A percentile compares a stretch with the other conserved stretches of the same genome.
These are phyloP conservation scores for Chalaropsis ovoidea DNA, from an alignment of 2,329 filamentous ascomycete genomes.

Conservation along the genomic window DNA sequence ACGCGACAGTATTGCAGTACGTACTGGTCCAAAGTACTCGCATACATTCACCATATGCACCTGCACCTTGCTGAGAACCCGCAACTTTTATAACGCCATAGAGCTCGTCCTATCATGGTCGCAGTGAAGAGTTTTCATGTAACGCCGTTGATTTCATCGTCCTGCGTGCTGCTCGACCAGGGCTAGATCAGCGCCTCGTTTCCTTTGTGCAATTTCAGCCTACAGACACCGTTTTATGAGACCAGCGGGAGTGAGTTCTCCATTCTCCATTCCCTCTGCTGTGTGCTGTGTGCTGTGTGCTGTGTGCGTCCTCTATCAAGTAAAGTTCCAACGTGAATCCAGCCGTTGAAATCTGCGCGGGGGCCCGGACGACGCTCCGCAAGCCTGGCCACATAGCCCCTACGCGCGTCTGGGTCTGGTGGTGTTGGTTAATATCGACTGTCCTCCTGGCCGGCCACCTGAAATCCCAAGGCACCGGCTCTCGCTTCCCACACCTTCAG, in stretches of 20 bases:
- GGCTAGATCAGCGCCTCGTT: neutral
- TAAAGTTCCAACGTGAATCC: neutral
- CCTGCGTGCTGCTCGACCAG: neutral
- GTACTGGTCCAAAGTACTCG: neutral
- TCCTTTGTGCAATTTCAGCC: neutral
- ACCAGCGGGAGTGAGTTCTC: neutral
- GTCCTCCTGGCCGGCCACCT: neutral
- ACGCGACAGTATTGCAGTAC: neutral
- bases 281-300: no score
- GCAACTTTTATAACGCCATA: neutral
- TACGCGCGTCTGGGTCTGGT: neutral
- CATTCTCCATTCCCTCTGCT: neutral
- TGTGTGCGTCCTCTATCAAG: neutral
- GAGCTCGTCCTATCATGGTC: neutral
- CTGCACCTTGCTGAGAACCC: neutral
- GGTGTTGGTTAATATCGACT: neutral
- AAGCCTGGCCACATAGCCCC: neutral
- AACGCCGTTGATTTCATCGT: neutral
- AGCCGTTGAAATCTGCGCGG: neutral
- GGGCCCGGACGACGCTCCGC: neutral
- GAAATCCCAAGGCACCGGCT: slow-evolving; percentile 10
- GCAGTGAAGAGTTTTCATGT: slow-evolving; percentile 4
- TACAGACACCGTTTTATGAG: neutral
- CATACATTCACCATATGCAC: neutral
- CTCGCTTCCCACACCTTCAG: neutral